These are phyloP conservation scores for Dendrocalamus sinicus DNA, from an alignment of 176 grass and related monocot species.

Conservation along the genomic window DNA sequence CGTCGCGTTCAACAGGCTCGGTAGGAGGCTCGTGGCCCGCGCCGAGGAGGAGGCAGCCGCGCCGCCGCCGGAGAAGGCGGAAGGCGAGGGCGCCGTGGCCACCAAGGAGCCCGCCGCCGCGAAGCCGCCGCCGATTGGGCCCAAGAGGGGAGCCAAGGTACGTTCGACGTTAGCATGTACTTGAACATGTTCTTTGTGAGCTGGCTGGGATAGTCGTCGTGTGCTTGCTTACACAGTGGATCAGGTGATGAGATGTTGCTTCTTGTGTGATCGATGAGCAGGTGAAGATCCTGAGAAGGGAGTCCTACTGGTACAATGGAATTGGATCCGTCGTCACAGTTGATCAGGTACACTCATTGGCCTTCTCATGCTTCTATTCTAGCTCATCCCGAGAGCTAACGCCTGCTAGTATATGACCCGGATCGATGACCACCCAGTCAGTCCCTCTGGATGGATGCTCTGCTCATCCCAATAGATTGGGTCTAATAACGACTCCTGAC, in stretches of 20 bases:
- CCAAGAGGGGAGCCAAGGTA: conserved; percentile 80
- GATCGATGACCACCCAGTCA: too few relatives aligned
- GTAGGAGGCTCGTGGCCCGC: conserved; percentile 60
- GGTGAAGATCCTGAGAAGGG: conserved; percentile 95
- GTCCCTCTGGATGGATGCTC: too few relatives aligned
- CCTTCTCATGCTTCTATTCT: not conserved
- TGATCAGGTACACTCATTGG: conserved; percentile 64
- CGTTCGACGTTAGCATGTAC: not conserved
- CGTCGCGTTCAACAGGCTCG: conserved; percentile 34
- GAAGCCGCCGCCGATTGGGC: conserved; percentile 82
- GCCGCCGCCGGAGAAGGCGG: conserved; percentile 19
- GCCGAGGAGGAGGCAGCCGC: conserved; percentile 58
- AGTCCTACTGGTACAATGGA: conserved; percentile 96
- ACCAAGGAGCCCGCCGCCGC: conserved; percentile 53
- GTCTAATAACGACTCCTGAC: too few relatives aligned
- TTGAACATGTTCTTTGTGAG: not conserved
- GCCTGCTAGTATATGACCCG: too few relatives aligned
- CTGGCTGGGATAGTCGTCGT: too few relatives aligned
- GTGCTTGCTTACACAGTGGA: not conserved
- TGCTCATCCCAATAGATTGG: too few relatives aligned
- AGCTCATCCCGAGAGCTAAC: too few relatives aligned
- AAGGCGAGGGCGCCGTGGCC: conserved; percentile 42
- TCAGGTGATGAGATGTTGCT: not conserved
- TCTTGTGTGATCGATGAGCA: conserved; percentile 34
- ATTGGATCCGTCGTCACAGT: conserved; percentile 78